Conservation (phyloP, 2,329 filamentous ascomycete species). For the Epichloe gansuensis region DNA sequence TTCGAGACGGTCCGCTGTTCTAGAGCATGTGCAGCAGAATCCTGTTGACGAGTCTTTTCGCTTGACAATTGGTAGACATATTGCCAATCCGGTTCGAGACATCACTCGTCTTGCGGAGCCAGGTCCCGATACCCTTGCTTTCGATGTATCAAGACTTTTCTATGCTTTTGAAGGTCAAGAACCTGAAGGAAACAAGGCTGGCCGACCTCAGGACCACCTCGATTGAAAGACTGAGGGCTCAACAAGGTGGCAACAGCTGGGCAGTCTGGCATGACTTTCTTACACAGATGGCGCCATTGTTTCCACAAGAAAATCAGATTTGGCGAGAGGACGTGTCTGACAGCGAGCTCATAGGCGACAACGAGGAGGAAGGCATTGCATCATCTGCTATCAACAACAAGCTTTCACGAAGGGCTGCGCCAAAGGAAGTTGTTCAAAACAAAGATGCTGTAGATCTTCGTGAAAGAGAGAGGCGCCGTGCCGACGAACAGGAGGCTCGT, state of each 20-base stretch:
- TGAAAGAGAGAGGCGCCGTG: constrained; percentile 40
- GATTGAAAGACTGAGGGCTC: constrained; percentile 10
- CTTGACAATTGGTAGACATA: constrained; percentile 4
- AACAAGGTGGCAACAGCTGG: constrained; percentile 12
- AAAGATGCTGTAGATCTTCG: constrained; percentile 37
- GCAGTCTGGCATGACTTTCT: constrained; percentile 18
- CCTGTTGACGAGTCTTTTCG: constrained; percentile 7
- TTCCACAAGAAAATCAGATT: constrained; percentile 23
- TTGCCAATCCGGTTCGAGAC: constrained; percentile 8
- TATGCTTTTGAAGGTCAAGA: constrained; percentile 18
- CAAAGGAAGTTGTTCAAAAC: constrained; percentile 24
- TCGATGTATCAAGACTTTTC: constrained; percentile 21
- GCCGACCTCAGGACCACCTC: constrained; percentile 2
- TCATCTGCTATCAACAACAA: constrained; percentile 7
- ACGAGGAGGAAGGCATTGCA: constrained; percentile 9
- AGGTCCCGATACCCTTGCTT: constrained; percentile 11
- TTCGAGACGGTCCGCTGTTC: constrained; percentile 15
- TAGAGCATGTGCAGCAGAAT: constrained; percentile 14
- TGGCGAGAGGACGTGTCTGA: constrained; percentile 15
- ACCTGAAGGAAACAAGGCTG: constrained; percentile 10
- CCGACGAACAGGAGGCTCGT: constrained; percentile 42
- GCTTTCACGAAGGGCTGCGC: constrained; percentile 10
- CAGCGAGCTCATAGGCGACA: constrained; percentile 8
- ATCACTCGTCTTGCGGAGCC: constrained; percentile 5
- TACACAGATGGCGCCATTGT: constrained; percentile 12